phyloP scores from a whole-genome alignment of 495 filamentous ascomycete species.

The Daldinia vernicosa region DNA sequence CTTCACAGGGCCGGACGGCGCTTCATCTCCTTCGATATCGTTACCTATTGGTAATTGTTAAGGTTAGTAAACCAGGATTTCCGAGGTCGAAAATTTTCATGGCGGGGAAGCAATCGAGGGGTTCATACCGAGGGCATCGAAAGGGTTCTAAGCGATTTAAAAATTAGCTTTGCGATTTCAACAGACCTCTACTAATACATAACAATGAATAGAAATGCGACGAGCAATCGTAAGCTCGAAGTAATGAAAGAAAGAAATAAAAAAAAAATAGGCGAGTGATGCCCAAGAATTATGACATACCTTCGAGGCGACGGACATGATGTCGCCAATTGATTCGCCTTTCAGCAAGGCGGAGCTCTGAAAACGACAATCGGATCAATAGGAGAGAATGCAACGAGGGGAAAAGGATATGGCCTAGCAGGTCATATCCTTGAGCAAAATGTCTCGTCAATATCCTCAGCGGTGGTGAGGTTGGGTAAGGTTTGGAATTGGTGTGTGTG shows the following conservation, averaged over 20 bases:
- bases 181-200: slow-evolving; percentile 16
- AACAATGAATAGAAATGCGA: background rate
- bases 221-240: background rate
- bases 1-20: slow-evolving; percentile 79
- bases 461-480: slow-evolving; percentile 23
- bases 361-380: slow-evolving; percentile 46
- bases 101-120: slow-evolving; percentile 40
- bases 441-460: slow-evolving; percentile 24
- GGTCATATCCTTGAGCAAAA: slow-evolving; percentile 44
- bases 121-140: slow-evolving; percentile 85
- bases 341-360: slow-evolving; percentile 56
- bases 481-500: slow-evolving; percentile 21
- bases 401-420: slow-evolving; percentile 47
- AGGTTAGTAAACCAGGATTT: slow-evolving; percentile 42
- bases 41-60: slow-evolving; percentile 67
- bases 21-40: slow-evolving; percentile 83
- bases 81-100: slow-evolving; percentile 42
- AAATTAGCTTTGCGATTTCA: slow-evolving; percentile 43
- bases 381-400: slow-evolving; percentile 42
- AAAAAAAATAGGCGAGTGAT: slow-evolving; percentile 1
- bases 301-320: slow-evolving; percentile 72
- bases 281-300: slow-evolving; percentile 51
- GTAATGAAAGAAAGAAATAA: slow-evolving; percentile 3
- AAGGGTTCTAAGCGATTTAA: slow-evolving; percentile 71
- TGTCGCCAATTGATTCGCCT: slow-evolving; percentile 60